These are phyloP conservation scores for Penicillium alfredii DNA, from an alignment of 495 filamentous ascomycete genomes.

Conservation along the genomic window DNA sequence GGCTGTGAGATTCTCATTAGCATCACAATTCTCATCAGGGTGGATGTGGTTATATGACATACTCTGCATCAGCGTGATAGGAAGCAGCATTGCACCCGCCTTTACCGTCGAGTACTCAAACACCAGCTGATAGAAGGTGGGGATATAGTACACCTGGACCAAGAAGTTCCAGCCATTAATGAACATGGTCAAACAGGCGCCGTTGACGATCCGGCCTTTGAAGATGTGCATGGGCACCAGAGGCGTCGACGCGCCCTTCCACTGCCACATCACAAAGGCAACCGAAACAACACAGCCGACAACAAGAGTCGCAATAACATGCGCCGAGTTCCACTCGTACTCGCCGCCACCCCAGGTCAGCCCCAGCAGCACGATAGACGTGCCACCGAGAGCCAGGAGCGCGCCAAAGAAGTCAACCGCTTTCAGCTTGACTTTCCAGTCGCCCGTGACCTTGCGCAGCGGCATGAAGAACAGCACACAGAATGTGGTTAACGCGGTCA, in stretches of 20 bases:
- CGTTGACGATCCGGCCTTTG: slow-evolving; percentile 43
- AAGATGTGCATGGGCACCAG: slow-evolving; percentile 46
- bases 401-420: slow-evolving; percentile 45
- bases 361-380: slow-evolving; percentile 40
- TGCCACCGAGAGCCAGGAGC: slow-evolving; percentile 33
- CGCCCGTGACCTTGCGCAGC: slow-evolving; percentile 41
- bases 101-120: slow-evolving; percentile 47
- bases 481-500: slow-evolving; percentile 40
- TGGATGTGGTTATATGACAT: slow-evolving; percentile 6
- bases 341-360: slow-evolving; percentile 50
- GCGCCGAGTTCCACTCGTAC: slow-evolving; percentile 43
- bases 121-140: slow-evolving; percentile 50
- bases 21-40: no score
- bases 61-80: slow-evolving; percentile 48
- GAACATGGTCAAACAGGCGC: slow-evolving; percentile 49
- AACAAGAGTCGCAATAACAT: slow-evolving; percentile 44
- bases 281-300: slow-evolving; percentile 39
- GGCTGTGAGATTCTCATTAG: slow-evolving; percentile 19
- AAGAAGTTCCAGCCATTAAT: slow-evolving; percentile 52
- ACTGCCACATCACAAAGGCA: slow-evolving; percentile 47
- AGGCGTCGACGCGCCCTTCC: slow-evolving; percentile 30
- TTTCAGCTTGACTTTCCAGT: slow-evolving; percentile 45
- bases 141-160: slow-evolving; percentile 51
- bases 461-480: slow-evolving; percentile 49
- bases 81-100: slow-evolving; percentile 48